Evolutionary conservation across 345 rosid genomes (phyloP).

Genomic region (Aegle marmelos): DNA sequence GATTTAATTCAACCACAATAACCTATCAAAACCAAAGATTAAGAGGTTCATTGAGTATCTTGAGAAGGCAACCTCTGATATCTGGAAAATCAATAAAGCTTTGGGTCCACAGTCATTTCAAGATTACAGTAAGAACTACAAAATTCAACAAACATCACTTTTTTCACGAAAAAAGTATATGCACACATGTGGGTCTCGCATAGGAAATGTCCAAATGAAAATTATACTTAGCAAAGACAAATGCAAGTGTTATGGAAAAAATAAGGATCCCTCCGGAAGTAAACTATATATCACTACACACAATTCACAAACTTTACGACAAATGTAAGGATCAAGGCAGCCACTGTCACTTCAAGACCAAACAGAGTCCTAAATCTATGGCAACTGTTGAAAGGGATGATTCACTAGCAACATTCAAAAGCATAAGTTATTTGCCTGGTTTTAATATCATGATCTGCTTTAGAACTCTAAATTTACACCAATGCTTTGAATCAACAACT

Average conservation of each 20-base stretch:
- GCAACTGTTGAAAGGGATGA: conserved; percentile 2
- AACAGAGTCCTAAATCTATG: background rate
- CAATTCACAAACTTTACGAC: background rate
- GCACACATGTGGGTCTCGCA: conserved; percentile 18
- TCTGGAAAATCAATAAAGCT: background rate
- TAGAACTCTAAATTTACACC: background rate
- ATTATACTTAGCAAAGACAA: conserved; percentile 8
- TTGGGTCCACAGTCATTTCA: conserved; percentile 2
- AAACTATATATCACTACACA: background rate
- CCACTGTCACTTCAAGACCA: background rate
- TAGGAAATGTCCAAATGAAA: conserved; percentile 18
- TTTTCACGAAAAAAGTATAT: conserved; percentile 6
- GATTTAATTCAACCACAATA: background rate
- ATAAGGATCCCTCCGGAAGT: background rate
- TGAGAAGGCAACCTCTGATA: conserved; percentile 6
- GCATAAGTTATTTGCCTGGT: background rate
- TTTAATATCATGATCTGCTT: background rate
- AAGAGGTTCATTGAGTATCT: background rate
- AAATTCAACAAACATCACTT: conserved; percentile 18
- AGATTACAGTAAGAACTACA: background rate
- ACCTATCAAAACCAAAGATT: background rate
- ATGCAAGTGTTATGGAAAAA: background rate
- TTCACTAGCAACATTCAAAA: background rate
- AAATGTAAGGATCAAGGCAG: background rate
- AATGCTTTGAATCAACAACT: background rate